Percentiles rank a stretch among this genome's conserved stretches.
Evolutionary conservation across 768 basidiomycete genomes (phyloP).

Genomic region (Suillus spraguei): DNA sequence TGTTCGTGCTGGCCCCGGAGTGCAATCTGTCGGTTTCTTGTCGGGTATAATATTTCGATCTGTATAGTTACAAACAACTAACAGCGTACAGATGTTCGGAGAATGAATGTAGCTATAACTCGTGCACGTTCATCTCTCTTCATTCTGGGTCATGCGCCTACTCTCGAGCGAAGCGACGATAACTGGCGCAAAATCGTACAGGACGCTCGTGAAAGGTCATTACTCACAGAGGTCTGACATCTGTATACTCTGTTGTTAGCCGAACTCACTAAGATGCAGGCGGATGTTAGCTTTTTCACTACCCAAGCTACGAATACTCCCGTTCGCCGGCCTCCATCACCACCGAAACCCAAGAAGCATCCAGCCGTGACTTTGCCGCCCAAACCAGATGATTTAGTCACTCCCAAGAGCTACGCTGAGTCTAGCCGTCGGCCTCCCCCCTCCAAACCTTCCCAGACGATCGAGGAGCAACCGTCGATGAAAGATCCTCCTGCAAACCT

Average conservation of each 20-base stretch:
- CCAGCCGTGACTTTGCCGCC: conserved; percentile 15
- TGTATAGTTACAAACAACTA: conserved; percentile 7
- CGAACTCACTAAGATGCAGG: conserved; percentile 22
- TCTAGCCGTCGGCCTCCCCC: conserved; percentile 24
- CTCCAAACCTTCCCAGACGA: conserved; percentile 7
- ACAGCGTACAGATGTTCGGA: conserved; percentile 59
- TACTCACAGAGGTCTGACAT: conserved; percentile 61
- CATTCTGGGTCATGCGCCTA: conserved; percentile 88
- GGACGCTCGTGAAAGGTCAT: conserved; percentile 69
- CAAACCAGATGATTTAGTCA: conserved; percentile 38
- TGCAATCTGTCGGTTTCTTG: conserved; percentile 86
- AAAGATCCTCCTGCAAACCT: conserved; percentile 15
- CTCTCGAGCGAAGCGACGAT: conserved; percentile 82
- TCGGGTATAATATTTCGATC: conserved; percentile 49
- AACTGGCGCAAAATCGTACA: conserved; percentile 78
- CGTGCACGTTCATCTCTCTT: conserved; percentile 94
- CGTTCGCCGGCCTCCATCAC: conserved; percentile 21
- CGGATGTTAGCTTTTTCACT: conserved; percentile 43
- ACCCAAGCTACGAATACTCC: conserved; percentile 22
- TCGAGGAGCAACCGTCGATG: background rate
- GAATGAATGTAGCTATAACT: conserved; percentile 99
- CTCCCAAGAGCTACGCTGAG: conserved; percentile 39
- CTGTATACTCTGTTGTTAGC: background rate
- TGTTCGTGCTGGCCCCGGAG: conserved; percentile 89
- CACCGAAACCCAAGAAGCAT: conserved; percentile 23